Evolutionary conservation across 345 rosid genomes (phyloP).

Genomic region (Eucalyptus pumila): DNA sequence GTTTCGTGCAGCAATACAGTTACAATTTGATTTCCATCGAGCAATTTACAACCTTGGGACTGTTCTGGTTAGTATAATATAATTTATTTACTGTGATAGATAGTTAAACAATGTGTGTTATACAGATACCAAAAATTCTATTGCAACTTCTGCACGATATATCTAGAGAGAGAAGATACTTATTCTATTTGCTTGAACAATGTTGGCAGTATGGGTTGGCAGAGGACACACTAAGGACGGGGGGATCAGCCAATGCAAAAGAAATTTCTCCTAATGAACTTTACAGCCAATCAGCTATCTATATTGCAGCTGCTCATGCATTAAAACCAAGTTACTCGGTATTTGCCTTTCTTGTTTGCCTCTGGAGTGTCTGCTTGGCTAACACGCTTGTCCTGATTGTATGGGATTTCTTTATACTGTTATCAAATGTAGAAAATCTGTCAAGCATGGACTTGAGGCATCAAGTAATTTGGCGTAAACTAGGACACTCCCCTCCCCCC

Average conservation of each 20-base stretch:
- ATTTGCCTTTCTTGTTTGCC: background rate
- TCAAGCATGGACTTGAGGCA: background rate
- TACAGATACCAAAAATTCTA: background rate
- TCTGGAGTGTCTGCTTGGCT: background rate
- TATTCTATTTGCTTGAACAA: background rate
- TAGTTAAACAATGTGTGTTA: background rate
- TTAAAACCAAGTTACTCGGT: constrained; percentile 95
- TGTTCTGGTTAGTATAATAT: constrained; percentile 56
- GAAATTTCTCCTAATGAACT: constrained; percentile 82
- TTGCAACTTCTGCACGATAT: background rate
- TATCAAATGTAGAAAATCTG: background rate
- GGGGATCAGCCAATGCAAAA: constrained; percentile 48
- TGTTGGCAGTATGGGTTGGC: constrained; percentile 83
- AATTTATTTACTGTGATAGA: background rate
- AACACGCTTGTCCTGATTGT: background rate
- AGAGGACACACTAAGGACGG: constrained; percentile 84
- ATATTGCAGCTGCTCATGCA: constrained; percentile 98
- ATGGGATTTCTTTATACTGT: background rate
- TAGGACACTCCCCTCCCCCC: background rate
- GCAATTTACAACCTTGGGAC: constrained; percentile 99
- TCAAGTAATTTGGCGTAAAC: background rate
- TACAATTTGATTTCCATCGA: constrained; percentile 95
- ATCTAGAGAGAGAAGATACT: background rate
- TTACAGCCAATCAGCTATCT: constrained; percentile 94
- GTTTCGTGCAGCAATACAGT: constrained; percentile 92